Percentiles rank a stretch among this genome's conserved stretches.
Conservation (phyloP, 2,329 filamentous ascomycete species). For the Uncinocarpus reesii region DNA sequence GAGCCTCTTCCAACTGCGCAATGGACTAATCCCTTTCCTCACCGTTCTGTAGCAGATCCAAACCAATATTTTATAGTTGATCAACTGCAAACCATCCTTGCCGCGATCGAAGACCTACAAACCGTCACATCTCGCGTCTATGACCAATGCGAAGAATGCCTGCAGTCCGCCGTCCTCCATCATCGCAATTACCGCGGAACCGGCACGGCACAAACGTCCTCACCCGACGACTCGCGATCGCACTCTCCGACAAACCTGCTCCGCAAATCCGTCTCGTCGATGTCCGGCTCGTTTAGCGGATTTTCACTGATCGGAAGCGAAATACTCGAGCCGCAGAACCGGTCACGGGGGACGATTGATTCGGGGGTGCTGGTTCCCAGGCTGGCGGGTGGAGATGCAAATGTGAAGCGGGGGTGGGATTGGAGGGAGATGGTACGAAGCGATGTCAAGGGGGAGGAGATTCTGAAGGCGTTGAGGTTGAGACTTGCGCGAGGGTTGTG, state of each 20-base stretch:
- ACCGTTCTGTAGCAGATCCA: constrained; percentile 35
- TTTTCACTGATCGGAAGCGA: constrained; percentile 65
- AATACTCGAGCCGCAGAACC: constrained; percentile 47
- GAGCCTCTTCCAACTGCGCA: too few relatives aligned
- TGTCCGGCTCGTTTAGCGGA: constrained; percentile 45
- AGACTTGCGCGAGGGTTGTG: constrained; percentile 62
- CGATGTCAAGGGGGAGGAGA: constrained; percentile 53
- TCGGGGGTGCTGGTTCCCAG: constrained; percentile 41
- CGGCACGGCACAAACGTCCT: constrained; percentile 21
- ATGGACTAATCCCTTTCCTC: too few relatives aligned
- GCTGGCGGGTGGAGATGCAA: constrained; percentile 19
- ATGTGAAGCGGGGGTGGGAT: constrained; percentile 57
- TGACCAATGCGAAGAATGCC: constrained; percentile 64
- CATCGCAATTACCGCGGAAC: constrained; percentile 27
- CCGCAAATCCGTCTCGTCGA: constrained; percentile 49
- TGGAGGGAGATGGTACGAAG: constrained; percentile 53
- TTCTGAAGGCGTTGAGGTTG: constrained; percentile 62
- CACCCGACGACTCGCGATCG: constrained; percentile 10
- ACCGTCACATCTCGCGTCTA: constrained; percentile 65
- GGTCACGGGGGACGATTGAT: constrained; percentile 19
- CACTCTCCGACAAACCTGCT: constrained; percentile 55
- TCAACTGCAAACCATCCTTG: constrained; percentile 65
- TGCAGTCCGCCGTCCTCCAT: constrained; percentile 63
- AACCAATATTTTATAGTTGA: constrained; percentile 53
- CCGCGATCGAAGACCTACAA: constrained; percentile 68